Percentiles rank a stretch among this genome's conserved stretches.
Evolutionary conservation across 805 yeast genomes (phyloP).

Genomic region (Candida khao-thaluensis): DNA sequence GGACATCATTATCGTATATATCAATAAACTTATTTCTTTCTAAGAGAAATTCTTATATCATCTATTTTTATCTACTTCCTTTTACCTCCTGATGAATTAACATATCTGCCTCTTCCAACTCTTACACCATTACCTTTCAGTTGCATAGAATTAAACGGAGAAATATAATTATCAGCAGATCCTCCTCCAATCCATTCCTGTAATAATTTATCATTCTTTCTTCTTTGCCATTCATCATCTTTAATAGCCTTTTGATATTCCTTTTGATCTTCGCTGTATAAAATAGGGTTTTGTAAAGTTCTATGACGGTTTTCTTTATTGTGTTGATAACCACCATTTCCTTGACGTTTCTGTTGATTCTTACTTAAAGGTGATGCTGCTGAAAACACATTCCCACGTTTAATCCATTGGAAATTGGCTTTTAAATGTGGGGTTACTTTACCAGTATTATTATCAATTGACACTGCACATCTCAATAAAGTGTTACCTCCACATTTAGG

Average conservation of each 20-base stretch:
- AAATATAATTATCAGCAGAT: constrained; percentile 77
- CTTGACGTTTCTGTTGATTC: constrained; percentile 65
- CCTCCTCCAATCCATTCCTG: constrained; percentile 96
- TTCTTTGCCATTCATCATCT: constrained; percentile 82
- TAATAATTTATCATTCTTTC: constrained; percentile 80
- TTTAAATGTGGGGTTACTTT: constrained; percentile 84
- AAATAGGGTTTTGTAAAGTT: constrained; percentile 47
- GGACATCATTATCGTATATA: no score
- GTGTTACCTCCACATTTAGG: constrained; percentile 95
- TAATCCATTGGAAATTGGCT: constrained; percentile 90
- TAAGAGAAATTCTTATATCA: no score
- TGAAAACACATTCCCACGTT: constrained; percentile 78
- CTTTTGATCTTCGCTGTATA: constrained; percentile 87
- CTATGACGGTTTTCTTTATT: constrained; percentile 59
- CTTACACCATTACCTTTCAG: constrained; percentile 59
- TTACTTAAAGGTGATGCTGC: constrained; percentile 87
- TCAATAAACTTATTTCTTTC: no score
- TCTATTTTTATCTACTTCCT: constrained; percentile 14
- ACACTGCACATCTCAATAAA: constrained; percentile 83
- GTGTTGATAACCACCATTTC: constrained; percentile 80
- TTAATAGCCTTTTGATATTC: constrained; percentile 88
- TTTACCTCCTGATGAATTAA: constrained; percentile 56
- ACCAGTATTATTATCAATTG: constrained; percentile 77
- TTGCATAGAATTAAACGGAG: constrained; percentile 67
- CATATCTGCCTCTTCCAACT: constrained; percentile 83